Conservation (phyloP, 2,329 filamentous ascomycete genomes). For the Neofusicoccum sp. region DNA sequence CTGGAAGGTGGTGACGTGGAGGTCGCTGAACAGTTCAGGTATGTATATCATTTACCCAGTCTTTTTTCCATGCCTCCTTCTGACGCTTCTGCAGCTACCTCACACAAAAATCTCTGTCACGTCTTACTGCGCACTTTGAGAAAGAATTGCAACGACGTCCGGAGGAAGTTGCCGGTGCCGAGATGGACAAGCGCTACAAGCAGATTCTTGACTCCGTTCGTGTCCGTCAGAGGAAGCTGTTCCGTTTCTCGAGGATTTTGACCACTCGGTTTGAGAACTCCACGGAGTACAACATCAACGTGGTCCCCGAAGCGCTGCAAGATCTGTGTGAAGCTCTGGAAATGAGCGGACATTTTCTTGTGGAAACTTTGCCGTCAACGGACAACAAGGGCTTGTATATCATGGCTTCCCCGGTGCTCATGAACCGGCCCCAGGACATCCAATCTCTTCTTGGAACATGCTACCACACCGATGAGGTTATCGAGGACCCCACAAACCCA, state of each 20-base stretch:
- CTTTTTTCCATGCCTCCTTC: background rate
- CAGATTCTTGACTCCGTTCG: conserved; percentile 93
- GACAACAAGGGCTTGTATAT: conserved; percentile 74
- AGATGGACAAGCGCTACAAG: conserved; percentile 98
- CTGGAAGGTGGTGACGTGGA: conserved; percentile 94
- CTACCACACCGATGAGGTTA: conserved; percentile 67
- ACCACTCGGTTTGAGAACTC: conserved; percentile 95
- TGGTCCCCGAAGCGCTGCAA: conserved; percentile 68
- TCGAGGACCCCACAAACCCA: conserved; percentile 75
- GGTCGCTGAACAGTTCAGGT: conserved; percentile 95
- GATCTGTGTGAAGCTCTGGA: conserved; percentile 81
- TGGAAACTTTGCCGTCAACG: conserved; percentile 62
- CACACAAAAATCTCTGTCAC: conserved; percentile 87
- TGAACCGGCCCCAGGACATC: conserved; percentile 76
- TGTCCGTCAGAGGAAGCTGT: conserved; percentile 92
- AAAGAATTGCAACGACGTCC: conserved; percentile 82
- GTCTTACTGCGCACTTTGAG: conserved; percentile 89
- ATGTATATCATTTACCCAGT: conserved; percentile 21
- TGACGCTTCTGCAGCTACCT: conserved; percentile 61
- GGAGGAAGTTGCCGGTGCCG: conserved; percentile 74
- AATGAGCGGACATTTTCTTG: conserved; percentile 82
- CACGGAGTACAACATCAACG: conserved; percentile 88
- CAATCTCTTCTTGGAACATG: conserved; percentile 82
- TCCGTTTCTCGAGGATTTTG: conserved; percentile 88
- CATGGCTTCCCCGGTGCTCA: conserved; percentile 80